Conservation (phyloP, 164 flowering plant species). For the Santalum album region DNA sequence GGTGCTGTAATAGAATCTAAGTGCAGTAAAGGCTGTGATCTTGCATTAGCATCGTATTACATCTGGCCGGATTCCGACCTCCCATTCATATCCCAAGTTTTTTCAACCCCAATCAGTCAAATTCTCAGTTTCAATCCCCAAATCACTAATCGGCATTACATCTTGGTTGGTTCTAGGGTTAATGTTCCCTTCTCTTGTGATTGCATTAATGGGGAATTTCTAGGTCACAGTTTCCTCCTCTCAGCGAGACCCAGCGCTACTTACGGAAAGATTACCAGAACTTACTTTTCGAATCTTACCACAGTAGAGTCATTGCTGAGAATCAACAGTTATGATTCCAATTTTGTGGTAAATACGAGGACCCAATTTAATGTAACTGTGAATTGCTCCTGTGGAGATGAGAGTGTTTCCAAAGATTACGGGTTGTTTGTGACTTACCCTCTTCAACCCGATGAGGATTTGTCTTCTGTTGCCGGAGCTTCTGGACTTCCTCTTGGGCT, state of each 20-base stretch:
- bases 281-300: constrained; percentile 21
- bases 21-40: constrained; percentile 1
- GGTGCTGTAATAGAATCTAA: constrained; percentile 9
- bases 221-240: constrained; percentile 17
- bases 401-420: constrained; percentile 21
- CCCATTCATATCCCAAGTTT: constrained; percentile 14
- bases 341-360: background rate
- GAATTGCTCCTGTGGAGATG: constrained; percentile 40
- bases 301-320: background rate
- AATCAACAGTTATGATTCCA: constrained; percentile 12
- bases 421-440: constrained; percentile 43
- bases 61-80: constrained; percentile 5
- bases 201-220: constrained; percentile 20
- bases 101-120: background rate
- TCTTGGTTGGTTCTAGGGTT: constrained; percentile 12
- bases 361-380: constrained; percentile 26
- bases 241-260: background rate
- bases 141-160: constrained; percentile 12
- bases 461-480: constrained; percentile 13
- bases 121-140: constrained; percentile 21
- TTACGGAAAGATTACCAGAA: constrained; percentile 11
- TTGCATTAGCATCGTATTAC: constrained; percentile 1
- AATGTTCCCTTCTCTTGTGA: constrained; percentile 37
- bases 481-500: no score
- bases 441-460: constrained; percentile 21